A percentile compares a stretch with the other conserved stretches of the same genome.
Conservation (phyloP, 2,329 filamentous ascomycete species). For the Bipolaris cookei region DNA sequence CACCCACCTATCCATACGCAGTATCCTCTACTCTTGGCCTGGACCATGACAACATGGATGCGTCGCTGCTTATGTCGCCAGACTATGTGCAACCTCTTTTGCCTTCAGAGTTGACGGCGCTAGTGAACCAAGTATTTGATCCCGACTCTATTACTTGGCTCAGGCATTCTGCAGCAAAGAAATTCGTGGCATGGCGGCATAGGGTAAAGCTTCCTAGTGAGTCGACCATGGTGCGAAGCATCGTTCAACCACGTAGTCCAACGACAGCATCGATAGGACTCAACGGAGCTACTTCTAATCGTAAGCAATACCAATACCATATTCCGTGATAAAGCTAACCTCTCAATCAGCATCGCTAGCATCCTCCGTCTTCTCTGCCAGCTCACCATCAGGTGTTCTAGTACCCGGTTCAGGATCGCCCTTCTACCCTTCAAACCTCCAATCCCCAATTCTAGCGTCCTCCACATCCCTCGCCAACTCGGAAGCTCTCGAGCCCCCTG, state of each 20-base stretch:
- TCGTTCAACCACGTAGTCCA: slow-evolving; percentile 33
- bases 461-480: slow-evolving; percentile 43
- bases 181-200: slow-evolving; percentile 74
- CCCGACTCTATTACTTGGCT: slow-evolving; percentile 79
- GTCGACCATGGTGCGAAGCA: slow-evolving; percentile 36
- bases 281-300: slow-evolving; percentile 31
- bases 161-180: slow-evolving; percentile 80
- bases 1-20: slow-evolving; percentile 66
- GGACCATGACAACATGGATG: slow-evolving; percentile 87
- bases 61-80: slow-evolving; percentile 89
- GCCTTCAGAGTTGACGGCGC: slow-evolving; percentile 71
- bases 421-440: slow-evolving; percentile 44
- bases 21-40: slow-evolving; percentile 75
- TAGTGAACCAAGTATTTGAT: slow-evolving; percentile 79
- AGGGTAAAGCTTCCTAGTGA: slow-evolving; percentile 46
- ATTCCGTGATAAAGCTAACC: slow-evolving; percentile 18
- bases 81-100: slow-evolving; percentile 85
- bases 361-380: slow-evolving; percentile 45
- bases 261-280: slow-evolving; percentile 42
- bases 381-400: slow-evolving; percentile 49
- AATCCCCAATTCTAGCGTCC: slow-evolving; percentile 45
- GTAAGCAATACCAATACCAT: slow-evolving; percentile 18
- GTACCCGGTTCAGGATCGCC: slow-evolving; percentile 44
- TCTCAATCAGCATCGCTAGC: slow-evolving; percentile 37
- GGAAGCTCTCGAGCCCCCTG: slow-evolving; percentile 33